Evolutionary conservation across 2,329 filamentous ascomycete genomes (phyloP), one percentile per base, ranked within the genome.

Genomic region (Penicillium paneum): DNA sequence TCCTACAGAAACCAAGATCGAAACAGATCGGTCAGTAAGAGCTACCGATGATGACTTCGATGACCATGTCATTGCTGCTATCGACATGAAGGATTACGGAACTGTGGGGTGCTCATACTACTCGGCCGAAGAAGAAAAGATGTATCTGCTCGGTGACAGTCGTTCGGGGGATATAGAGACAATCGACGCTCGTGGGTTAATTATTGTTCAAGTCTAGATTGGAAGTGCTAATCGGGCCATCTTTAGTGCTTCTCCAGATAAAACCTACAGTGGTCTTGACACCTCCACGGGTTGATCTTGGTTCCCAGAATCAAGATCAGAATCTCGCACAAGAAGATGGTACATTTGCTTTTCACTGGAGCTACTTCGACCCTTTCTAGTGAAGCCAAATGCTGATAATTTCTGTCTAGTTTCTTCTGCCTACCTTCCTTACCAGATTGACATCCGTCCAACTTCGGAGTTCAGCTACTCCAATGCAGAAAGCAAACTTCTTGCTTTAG

Each of bases 81-180:
- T 96, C 24, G 86, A 95, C 55, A 79, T 93, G 69, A 84, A 81
- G 58, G 81, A 86, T n/a, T 81, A 83, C 29, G 85, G 83, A 0
- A 85, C 81, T 0, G 79, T 96, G 17, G 93, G 93, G 0, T 97
- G 91, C 70, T 87, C 90, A 42, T 96, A 93, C 67, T 96, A 93
- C 67, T 78, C 87, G 43, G 85, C 86, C 6, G 75, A 80, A 26
- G 84, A 91, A 36, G 86, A 89, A 64, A 84, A 80, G 34, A 72
- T 97, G 3, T 87, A 83, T 55, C 79, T 96, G 40, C 85, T 95
- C 67, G 86, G 93, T 67, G 92, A 97, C 62, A 80, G 90, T 10
- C 79, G 83, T 15, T 78, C 84, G 61, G 87, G 86, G 5, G 85
- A 84, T n/a, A 69, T 83, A n/a, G 85, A 90, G 34, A 76, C 87